Percentiles rank a stretch among this genome's conserved stretches.
These are phyloP conservation scores for Yamadazyma takamatsuzukensis DNA, from an alignment of 805 yeast species.

Conservation along the genomic window DNA sequence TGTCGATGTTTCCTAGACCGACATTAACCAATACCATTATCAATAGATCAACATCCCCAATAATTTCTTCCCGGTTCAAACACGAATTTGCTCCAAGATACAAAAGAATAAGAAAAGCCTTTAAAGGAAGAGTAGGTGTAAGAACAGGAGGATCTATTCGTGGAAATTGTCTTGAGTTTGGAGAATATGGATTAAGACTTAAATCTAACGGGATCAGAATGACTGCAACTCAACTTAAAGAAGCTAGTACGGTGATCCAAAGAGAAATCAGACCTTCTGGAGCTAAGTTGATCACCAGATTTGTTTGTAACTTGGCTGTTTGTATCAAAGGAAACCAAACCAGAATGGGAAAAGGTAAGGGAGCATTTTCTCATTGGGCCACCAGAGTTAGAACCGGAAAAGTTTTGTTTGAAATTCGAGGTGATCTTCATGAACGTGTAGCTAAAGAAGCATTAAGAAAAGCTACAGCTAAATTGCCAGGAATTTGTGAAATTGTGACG, in stretches of 20 bases:
- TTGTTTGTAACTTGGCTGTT: conserved; percentile 82
- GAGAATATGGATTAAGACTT: conserved; percentile 81
- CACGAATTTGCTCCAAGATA: conserved; percentile 80
- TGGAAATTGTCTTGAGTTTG: conserved; percentile 80
- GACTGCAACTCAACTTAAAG: conserved; percentile 82
- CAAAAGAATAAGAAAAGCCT: conserved; percentile 66
- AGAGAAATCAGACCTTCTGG: conserved; percentile 77
- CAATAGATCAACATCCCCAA: background rate
- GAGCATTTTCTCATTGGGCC: conserved; percentile 97
- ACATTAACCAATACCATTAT: background rate
- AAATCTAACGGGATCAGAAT: conserved; percentile 85
- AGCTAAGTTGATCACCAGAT: conserved; percentile 74
- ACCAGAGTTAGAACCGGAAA: conserved; percentile 95
- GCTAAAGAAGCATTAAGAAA: conserved; percentile 88
- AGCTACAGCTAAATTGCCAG: conserved; percentile 91
- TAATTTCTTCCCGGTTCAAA: conserved; percentile 50
- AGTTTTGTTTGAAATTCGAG: conserved; percentile 81
- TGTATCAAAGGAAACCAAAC: conserved; percentile 97
- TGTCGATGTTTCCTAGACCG: too few relatives aligned
- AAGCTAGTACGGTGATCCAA: conserved; percentile 84
- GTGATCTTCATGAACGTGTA: conserved; percentile 76
- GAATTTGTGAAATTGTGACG: conserved; percentile 80
- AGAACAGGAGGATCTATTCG: conserved; percentile 91
- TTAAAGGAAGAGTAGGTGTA: conserved; percentile 92
- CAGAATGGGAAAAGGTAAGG: conserved; percentile 99